Percentiles rank a stretch among this genome's conserved stretches.
Conservation (phyloP, 169 alveolate genomes). For the Miamiensis avidus region DNA sequence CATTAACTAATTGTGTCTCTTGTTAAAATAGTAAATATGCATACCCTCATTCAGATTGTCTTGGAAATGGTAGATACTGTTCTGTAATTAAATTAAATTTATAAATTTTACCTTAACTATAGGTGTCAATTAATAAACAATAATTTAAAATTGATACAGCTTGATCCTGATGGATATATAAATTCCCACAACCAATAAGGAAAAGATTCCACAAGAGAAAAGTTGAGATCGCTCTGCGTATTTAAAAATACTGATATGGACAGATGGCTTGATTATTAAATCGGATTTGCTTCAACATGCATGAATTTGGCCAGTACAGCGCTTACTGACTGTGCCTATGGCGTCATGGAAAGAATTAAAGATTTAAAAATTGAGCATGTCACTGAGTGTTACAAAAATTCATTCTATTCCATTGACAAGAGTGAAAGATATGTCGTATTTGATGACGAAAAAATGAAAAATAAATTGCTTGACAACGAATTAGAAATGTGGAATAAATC, state of each 20-base stretch:
- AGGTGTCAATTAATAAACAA: no score
- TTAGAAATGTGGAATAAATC: neutral
- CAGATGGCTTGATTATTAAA: neutral
- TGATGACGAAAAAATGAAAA: neutral
- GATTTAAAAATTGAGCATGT: neutral
- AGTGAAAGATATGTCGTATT: neutral
- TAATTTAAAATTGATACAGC: no score
- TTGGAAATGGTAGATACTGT: neutral
- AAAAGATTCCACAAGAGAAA: neutral
- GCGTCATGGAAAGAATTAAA: neutral
- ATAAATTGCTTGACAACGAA: neutral
- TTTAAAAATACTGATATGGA: neutral
- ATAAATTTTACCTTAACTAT: no score
- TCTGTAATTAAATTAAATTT: neutral
- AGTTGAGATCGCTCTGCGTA: neutral
- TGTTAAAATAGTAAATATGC: neutral
- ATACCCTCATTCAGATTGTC: neutral
- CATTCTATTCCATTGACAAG: neutral
- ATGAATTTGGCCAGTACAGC: neutral
- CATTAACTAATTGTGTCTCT: neutral
- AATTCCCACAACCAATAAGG: neutral
- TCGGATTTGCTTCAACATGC: neutral
- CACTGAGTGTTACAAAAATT: neutral
- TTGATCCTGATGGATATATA: neutral
- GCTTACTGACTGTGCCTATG: neutral